Percentiles rank a stretch among this genome's conserved stretches.
phyloP scores from a whole-genome alignment of 2,329 filamentous ascomycete species.

The Cytospora chrysosperma region DNA sequence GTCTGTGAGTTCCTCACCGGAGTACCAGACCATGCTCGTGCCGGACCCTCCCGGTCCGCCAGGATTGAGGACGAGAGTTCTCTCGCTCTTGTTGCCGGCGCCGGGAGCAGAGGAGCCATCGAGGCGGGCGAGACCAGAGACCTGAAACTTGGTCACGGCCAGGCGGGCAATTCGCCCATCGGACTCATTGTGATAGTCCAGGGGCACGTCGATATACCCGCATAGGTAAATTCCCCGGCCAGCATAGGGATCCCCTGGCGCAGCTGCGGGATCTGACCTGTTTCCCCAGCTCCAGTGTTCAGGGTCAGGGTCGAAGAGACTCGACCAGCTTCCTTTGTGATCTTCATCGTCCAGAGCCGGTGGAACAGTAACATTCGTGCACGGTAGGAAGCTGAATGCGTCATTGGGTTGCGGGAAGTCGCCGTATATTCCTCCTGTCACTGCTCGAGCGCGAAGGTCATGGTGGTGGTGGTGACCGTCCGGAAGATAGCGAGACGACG shows the following conservation, averaged over 20 bases:
- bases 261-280: slow-evolving; percentile 16
- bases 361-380: slow-evolving; percentile 41
- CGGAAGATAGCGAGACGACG: not conserved
- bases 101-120: slow-evolving; percentile 22
- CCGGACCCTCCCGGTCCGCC: slow-evolving; percentile 52
- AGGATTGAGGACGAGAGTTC: slow-evolving; percentile 51
- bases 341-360: slow-evolving; percentile 42
- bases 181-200: slow-evolving; percentile 47
- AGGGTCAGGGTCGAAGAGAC: slow-evolving; percentile 44
- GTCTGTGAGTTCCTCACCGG: slow-evolving; percentile 38
- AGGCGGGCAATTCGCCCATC: slow-evolving; percentile 45
- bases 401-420: slow-evolving; percentile 43
- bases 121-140: slow-evolving; percentile 41
- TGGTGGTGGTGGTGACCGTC: slow-evolving; percentile 7
- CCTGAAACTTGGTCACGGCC: slow-evolving; percentile 50
- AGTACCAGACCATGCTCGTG: slow-evolving; percentile 41
- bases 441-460: not conserved
- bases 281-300: slow-evolving; percentile 48
- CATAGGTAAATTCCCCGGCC: slow-evolving; percentile 48
- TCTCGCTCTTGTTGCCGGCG: slow-evolving; percentile 39
- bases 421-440: slow-evolving; percentile 33
- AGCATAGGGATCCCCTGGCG: slow-evolving; percentile 33
- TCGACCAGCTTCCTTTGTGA: slow-evolving; percentile 40
- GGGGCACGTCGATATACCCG: slow-evolving; percentile 47
- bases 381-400: slow-evolving; percentile 48